Conservation (phyloP, 768 basidiomycete genomes). For the Russula earlei region DNA sequence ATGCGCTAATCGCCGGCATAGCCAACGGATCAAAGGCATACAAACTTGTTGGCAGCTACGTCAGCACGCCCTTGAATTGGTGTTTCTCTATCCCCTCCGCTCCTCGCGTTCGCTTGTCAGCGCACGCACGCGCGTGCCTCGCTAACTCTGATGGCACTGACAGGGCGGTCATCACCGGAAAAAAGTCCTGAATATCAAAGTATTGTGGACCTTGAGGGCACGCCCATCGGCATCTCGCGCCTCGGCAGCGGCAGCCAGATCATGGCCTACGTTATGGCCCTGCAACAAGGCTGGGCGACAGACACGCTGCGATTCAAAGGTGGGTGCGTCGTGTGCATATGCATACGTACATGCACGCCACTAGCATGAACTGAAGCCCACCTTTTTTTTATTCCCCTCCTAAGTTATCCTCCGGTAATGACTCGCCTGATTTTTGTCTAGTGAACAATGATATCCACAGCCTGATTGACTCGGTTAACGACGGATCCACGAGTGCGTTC, state of each 20-base stretch:
- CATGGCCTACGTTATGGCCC: slow-evolving; percentile 93
- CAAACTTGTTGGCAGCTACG: slow-evolving; percentile 88
- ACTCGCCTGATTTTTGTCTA: slow-evolving; percentile 22
- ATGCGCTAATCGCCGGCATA: slow-evolving; percentile 84
- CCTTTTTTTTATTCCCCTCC: too few species aligned
- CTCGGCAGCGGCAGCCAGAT: slow-evolving; percentile 86
- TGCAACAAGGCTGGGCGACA: slow-evolving; percentile 74
- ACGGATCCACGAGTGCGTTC: slow-evolving; percentile 80
- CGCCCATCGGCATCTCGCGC: slow-evolving; percentile 83
- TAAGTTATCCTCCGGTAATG: too few species aligned
- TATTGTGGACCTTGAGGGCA: slow-evolving; percentile 68
- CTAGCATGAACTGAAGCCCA: not conserved
- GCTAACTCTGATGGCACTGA: not conserved
- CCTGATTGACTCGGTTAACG: slow-evolving; percentile 79
- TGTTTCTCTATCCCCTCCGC: slow-evolving; percentile 21
- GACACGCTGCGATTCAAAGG: slow-evolving; percentile 63
- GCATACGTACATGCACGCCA: not conserved
- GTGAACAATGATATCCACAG: slow-evolving; percentile 78
- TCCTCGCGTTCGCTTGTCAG: slow-evolving; percentile 11
- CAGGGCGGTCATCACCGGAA: slow-evolving; percentile 92
- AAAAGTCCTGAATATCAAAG: slow-evolving; percentile 56
- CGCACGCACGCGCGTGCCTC: too few species aligned
- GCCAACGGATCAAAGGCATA: slow-evolving; percentile 84
- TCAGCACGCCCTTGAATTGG: slow-evolving; percentile 85
- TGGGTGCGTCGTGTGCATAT: slow-evolving; percentile 24